Evolutionary conservation across 1,139 yeast genomes (phyloP), one percentile per base, ranked within the genome.

Genomic region (Sugiyamaella japonica): DNA sequence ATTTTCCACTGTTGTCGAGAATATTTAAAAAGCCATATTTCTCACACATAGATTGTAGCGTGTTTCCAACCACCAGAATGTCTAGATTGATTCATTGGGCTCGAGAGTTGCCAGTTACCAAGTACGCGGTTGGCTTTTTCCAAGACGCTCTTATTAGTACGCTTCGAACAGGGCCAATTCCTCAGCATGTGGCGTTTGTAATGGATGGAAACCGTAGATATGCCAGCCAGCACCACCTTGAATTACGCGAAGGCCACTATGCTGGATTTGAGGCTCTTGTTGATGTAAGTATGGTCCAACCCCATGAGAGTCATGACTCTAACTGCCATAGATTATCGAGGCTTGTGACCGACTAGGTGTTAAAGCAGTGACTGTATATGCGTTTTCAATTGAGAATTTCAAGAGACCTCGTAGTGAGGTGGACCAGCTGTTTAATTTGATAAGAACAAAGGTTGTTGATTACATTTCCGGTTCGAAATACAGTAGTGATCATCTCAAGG

Each of bases 191-290:
- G 46, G 99, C 96, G 0, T 85, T 93, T 64, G 89, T 95, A 55
- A 93, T 93, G 99, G 99, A 93, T 70, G 99, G 99, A 7, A 93
- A 93, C 72, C 78, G 99, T 59, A 76, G 98, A 54, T 93, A 78
- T 70, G 98, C 99, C 7, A 81, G 81, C 58, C 76, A 75, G 57
- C 80, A 81, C 61, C 80, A 85, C 57, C 80, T 91, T 39, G 96
- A 89, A 65, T 70, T 86, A 29, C 85, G 85, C 60, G 97, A 89
- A 65, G 99, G 99, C 12, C 99, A 93, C 67, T 86, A 82, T 65
- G 84, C 91, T 17, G 99, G 99, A 2, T 93, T 89, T 68, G 93
- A 88, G 59, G 82, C 93, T 56, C 83, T 91, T 86, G 84, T 95
- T 34, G 64, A 66, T 29, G 66, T 69, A 50, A 47, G 62, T 50